A percentile compares a stretch with the other conserved stretches of the same genome.
Evolutionary conservation across 2,329 filamentous ascomycete genomes (phyloP).

Genomic region (Penicillium sp.): DNA sequence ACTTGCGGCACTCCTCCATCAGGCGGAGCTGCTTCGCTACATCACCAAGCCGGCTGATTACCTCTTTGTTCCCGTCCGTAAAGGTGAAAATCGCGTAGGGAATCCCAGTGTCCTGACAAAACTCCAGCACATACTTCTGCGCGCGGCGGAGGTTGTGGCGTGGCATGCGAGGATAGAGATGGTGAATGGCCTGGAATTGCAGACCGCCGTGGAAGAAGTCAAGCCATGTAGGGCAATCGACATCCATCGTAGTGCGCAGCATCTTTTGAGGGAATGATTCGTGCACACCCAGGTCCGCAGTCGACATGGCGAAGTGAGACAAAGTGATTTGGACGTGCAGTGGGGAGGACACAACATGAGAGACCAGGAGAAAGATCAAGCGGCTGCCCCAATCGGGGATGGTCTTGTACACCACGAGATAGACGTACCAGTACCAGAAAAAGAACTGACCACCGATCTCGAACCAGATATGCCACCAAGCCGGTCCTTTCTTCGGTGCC

Average conservation of each 20-base stretch:
- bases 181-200: slow-evolving; percentile 85
- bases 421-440: slow-evolving; percentile 86
- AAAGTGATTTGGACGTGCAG: slow-evolving; percentile 86
- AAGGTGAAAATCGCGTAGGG: slow-evolving; percentile 85
- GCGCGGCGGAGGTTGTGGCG: slow-evolving; percentile 73
- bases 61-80: slow-evolving; percentile 72
- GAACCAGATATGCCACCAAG: slow-evolving; percentile 78
- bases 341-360: slow-evolving; percentile 73
- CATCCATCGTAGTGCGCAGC: slow-evolving; percentile 88
- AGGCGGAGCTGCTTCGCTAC: slow-evolving; percentile 74
- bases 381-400: slow-evolving; percentile 65
- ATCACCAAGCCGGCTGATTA: slow-evolving; percentile 69
- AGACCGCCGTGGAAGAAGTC: slow-evolving; percentile 85
- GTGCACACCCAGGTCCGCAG: slow-evolving; percentile 70
- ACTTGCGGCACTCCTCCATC: slow-evolving; percentile 65
- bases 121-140: slow-evolving; percentile 71
- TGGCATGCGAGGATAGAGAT: slow-evolving; percentile 76
- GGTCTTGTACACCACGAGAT: slow-evolving; percentile 66
- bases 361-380: slow-evolving; percentile 69
- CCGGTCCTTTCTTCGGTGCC: slow-evolving; percentile 67
- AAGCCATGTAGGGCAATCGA: slow-evolving; percentile 80
- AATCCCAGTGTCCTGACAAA: slow-evolving; percentile 74
- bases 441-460: slow-evolving; percentile 69
- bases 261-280: slow-evolving; percentile 89
- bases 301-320: slow-evolving; percentile 91